Evolutionary conservation across 2,329 filamentous ascomycete genomes (phyloP).

Genomic region (Amphichorda felina): DNA sequence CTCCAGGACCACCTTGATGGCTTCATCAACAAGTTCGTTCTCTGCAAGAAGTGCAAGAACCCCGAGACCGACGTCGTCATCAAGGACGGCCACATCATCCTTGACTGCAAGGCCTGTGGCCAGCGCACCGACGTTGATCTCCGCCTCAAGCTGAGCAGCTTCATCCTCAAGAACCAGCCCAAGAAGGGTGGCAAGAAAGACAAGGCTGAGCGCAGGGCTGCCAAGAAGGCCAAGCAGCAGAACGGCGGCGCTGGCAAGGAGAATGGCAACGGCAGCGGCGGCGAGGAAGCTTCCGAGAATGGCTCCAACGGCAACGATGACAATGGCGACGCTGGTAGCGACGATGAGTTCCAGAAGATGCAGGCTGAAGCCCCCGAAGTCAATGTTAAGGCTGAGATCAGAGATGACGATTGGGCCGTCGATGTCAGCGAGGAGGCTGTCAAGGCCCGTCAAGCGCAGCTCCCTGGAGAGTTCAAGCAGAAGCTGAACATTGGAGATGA

Average conservation of each 20-base stretch:
- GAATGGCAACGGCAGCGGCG: constrained; percentile 46
- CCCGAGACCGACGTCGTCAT: constrained; percentile 93
- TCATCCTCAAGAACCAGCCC: constrained; percentile 92
- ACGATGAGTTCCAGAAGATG: constrained; percentile 85
- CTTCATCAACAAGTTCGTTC: constrained; percentile 97
- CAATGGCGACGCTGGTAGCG: constrained; percentile 61
- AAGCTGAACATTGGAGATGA: constrained; percentile 76
- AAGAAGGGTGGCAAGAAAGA: constrained; percentile 87
- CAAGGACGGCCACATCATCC: constrained; percentile 82
- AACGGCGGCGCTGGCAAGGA: constrained; percentile 47
- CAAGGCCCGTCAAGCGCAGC: constrained; percentile 83
- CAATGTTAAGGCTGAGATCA: constrained; percentile 45
- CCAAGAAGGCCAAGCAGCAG: constrained; percentile 81
- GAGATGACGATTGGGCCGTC: constrained; percentile 89
- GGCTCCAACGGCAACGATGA: constrained; percentile 19
- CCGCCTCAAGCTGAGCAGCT: constrained; percentile 90
- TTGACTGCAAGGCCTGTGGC: constrained; percentile 98
- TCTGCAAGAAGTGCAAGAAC: constrained; percentile 99
- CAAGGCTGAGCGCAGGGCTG: constrained; percentile 85
- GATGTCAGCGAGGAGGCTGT: constrained; percentile 94
- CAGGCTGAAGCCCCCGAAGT: constrained; percentile 43
- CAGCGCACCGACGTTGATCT: constrained; percentile 85
- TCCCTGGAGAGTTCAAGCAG: constrained; percentile 91
- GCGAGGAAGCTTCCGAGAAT: constrained; percentile 27
- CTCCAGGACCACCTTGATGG: constrained; percentile 97